These are phyloP conservation scores for Pleurotus pulmonarius DNA, from an alignment of 768 basidiomycete species.

Conservation along the genomic window DNA sequence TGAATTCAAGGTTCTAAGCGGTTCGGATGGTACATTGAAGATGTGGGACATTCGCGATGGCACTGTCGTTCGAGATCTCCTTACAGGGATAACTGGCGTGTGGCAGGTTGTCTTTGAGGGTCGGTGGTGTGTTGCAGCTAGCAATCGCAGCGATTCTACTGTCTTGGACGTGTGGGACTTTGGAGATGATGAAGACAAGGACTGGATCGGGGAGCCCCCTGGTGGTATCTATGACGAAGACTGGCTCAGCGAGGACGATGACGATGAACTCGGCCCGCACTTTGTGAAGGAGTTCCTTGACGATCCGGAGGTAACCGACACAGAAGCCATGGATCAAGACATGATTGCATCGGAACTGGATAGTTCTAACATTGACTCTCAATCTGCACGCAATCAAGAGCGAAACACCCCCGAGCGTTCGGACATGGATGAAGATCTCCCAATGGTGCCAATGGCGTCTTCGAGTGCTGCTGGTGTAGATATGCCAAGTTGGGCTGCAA, in stretches of 20 bases:
- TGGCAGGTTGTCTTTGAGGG: slow-evolving; percentile 98
- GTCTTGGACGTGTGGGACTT: slow-evolving; percentile 92
- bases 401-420: slow-evolving; percentile 13
- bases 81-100: slow-evolving; percentile 90
- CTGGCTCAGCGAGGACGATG: slow-evolving; percentile 52
- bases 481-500: neutral
- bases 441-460: slow-evolving; percentile 18
- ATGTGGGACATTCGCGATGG: slow-evolving; percentile 97
- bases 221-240: slow-evolving; percentile 73
- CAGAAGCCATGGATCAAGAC: slow-evolving; percentile 76
- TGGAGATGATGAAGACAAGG: slow-evolving; percentile 69
- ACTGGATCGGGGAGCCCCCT: slow-evolving; percentile 78
- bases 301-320: slow-evolving; percentile 49
- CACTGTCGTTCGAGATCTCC: slow-evolving; percentile 77
- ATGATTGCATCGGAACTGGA: slow-evolving; percentile 41
- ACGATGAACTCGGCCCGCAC: slow-evolving; percentile 28
- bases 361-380: slow-evolving; percentile 17
- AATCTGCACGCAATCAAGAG: slow-evolving; percentile 15
- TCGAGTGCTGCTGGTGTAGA: neutral
- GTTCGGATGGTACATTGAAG: slow-evolving; percentile 94
- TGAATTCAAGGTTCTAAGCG: slow-evolving; percentile 94
- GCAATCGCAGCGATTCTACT: slow-evolving; percentile 73
- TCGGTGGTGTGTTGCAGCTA: slow-evolving; percentile 91
- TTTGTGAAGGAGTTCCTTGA: slow-evolving; percentile 16
- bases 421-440: slow-evolving; percentile 14